Evolutionary conservation across 805 yeast species (phyloP).

Genomic region (Wickerhamiella kazuoi): DNA sequence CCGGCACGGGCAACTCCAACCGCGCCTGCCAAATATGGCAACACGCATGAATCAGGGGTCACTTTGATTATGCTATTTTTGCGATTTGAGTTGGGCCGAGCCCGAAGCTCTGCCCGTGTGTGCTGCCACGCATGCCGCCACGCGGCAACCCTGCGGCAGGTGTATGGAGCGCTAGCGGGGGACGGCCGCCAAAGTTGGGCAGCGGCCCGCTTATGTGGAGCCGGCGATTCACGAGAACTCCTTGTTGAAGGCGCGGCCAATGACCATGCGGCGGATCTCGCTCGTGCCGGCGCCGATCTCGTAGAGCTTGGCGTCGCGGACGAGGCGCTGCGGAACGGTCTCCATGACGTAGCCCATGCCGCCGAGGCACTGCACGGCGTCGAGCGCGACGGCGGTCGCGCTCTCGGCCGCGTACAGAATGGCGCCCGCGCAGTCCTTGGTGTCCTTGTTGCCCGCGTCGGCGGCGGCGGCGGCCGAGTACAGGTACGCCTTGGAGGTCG

Average conservation of each 20-base stretch:
- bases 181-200: too few species aligned
- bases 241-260: slow-evolving; percentile 16
- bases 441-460: slow-evolving; percentile 14
- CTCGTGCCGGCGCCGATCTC: slow-evolving; percentile 21
- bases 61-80: too few species aligned
- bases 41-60: too few species aligned
- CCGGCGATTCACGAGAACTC: background rate
- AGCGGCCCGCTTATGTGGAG: too few species aligned
- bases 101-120: too few species aligned
- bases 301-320: slow-evolving; percentile 20
- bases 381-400: slow-evolving; percentile 19
- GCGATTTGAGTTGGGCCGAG: too few species aligned
- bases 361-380: slow-evolving; percentile 20
- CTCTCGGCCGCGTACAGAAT: slow-evolving; percentile 21
- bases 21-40: too few species aligned
- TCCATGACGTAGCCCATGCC: slow-evolving; percentile 22
- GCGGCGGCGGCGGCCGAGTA: slow-evolving; percentile 17
- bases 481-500: slow-evolving; percentile 18
- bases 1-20: too few species aligned
- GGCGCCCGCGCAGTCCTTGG: slow-evolving; percentile 21
- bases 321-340: slow-evolving; percentile 19
- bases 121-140: too few species aligned
- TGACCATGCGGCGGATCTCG: slow-evolving; percentile 20
- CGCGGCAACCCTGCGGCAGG: too few species aligned
- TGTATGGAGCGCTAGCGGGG: too few species aligned